Evolutionary conservation across 768 basidiomycete species (phyloP).

Genomic region (Psilocybe subaeruginosa): DNA sequence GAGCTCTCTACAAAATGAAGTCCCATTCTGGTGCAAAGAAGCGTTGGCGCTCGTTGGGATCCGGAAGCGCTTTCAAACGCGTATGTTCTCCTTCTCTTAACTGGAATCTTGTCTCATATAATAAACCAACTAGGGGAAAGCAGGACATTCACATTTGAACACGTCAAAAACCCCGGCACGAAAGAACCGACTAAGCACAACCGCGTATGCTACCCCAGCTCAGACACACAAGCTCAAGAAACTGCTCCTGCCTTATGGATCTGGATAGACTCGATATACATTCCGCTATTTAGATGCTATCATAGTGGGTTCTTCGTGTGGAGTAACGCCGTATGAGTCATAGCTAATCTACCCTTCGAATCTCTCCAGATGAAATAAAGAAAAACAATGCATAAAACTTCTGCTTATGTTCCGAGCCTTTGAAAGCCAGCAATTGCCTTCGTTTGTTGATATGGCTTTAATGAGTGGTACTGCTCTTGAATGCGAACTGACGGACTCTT

Average conservation of each 20-base stretch:
- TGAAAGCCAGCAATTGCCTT: background rate
- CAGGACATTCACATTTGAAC: slow-evolving; percentile 77
- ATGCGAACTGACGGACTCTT: no score
- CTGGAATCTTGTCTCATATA: background rate
- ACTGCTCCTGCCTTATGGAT: slow-evolving; percentile 67
- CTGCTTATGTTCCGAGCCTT: background rate
- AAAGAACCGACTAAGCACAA: slow-evolving; percentile 68
- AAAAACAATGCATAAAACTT: slow-evolving; percentile 1
- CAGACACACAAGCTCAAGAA: slow-evolving; percentile 74
- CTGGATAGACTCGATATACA: slow-evolving; percentile 10
- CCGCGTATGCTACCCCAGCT: slow-evolving; percentile 64
- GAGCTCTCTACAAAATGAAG: slow-evolving; percentile 73
- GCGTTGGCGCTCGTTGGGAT: slow-evolving; percentile 74
- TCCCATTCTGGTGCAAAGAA: slow-evolving; percentile 83
- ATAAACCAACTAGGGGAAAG: slow-evolving; percentile 51
- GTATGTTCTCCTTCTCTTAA: slow-evolving; percentile 39
- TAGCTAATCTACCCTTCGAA: background rate
- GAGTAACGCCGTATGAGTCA: background rate
- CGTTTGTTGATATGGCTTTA: no score
- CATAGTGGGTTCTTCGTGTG: slow-evolving; percentile 1
- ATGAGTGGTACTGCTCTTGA: no score
- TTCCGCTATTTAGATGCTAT: background rate
- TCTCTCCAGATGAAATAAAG: background rate
- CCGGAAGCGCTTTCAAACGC: slow-evolving; percentile 71
- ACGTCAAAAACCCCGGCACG: slow-evolving; percentile 63